Evolutionary conservation across 306 rosid genomes (phyloP).

Genomic region (Malus sieversii): DNA sequence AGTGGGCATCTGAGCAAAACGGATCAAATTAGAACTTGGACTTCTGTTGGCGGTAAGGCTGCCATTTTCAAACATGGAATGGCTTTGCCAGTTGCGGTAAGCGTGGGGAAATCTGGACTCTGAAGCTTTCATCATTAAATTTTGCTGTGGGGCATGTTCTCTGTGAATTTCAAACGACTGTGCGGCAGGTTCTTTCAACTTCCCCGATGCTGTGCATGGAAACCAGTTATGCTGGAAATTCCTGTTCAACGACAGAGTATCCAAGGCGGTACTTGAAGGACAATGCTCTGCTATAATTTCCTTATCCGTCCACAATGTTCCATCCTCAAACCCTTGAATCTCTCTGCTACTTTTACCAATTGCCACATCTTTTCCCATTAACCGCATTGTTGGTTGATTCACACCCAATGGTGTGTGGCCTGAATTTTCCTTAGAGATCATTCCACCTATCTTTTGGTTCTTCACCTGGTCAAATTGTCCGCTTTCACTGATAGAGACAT

Average conservation of each 20-base stretch:
- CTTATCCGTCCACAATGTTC: conserved; percentile 56
- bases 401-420: conserved; percentile 30
- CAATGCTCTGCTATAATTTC: conserved; percentile 39
- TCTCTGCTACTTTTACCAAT: conserved; percentile 70
- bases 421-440: conserved; percentile 37
- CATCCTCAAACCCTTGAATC: conserved; percentile 38
- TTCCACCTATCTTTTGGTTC: conserved; percentile 30
- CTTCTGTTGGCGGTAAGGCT: conserved; percentile 31
- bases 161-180: conserved; percentile 28
- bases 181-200: conserved; percentile 19
- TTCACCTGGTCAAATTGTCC: conserved; percentile 33
- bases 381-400: conserved; percentile 81
- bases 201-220: conserved; percentile 30
- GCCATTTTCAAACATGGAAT: conserved; percentile 31
- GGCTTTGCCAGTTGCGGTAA: conserved; percentile 30
- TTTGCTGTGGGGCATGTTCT: conserved; percentile 28
- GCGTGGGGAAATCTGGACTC: conserved; percentile 30
- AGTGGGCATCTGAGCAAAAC: conserved; percentile 31
- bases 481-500: conserved; percentile 31
- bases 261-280: conserved; percentile 31
- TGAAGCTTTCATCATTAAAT: conserved; percentile 23
- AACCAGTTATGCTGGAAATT: conserved; percentile 41
- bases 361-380: conserved; percentile 98
- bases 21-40: conserved; percentile 30
- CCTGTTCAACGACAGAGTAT: conserved; percentile 27